Percentiles rank a stretch among this genome's conserved stretches.
phyloP scores from a whole-genome alignment of 1,139 yeast species.

The Diutina neorugosa region DNA sequence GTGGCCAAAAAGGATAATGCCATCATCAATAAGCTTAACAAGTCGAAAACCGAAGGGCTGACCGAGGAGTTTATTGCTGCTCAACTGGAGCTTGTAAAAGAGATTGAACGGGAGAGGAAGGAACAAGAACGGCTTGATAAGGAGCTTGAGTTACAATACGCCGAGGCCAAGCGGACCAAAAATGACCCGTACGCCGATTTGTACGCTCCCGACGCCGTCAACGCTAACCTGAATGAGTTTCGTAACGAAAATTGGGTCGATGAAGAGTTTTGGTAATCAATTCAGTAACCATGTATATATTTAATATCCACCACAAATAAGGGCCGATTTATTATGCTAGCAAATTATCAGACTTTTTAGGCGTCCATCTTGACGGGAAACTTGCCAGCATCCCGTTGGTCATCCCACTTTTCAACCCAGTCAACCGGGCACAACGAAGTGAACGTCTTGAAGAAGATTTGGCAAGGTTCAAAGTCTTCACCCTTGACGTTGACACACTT shows the following conservation, averaged over 20 bases:
- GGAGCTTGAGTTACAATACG: slow-evolving; percentile 16
- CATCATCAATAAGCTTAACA: slow-evolving; percentile 53
- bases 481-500: slow-evolving; percentile 95
- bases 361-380: slow-evolving; percentile 23
- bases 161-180: slow-evolving; percentile 14
- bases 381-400: slow-evolving; percentile 63
- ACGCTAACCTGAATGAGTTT: slow-evolving; percentile 38
- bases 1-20: slow-evolving; percentile 50
- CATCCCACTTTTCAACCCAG: slow-evolving; percentile 96
- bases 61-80: slow-evolving; percentile 41
- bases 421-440: slow-evolving; percentile 83
- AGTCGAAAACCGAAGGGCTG: slow-evolving; percentile 39
- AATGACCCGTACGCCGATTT: slow-evolving; percentile 47
- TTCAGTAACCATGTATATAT: neutral
- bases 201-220: slow-evolving; percentile 36
- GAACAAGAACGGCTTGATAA: slow-evolving; percentile 21
- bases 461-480: slow-evolving; percentile 96
- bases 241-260: slow-evolving; percentile 49
- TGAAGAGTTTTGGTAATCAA: slow-evolving; percentile 39
- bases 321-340: neutral
- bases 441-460: slow-evolving; percentile 86
- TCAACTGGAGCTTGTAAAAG: slow-evolving; percentile 26
- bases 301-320: neutral
- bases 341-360: neutral
- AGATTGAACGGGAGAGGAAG: slow-evolving; percentile 23